Evolutionary conservation across 2,329 filamentous ascomycete species (phyloP), one percentile per base, ranked within the genome.

Genomic region (Alternaria incomplexa): DNA sequence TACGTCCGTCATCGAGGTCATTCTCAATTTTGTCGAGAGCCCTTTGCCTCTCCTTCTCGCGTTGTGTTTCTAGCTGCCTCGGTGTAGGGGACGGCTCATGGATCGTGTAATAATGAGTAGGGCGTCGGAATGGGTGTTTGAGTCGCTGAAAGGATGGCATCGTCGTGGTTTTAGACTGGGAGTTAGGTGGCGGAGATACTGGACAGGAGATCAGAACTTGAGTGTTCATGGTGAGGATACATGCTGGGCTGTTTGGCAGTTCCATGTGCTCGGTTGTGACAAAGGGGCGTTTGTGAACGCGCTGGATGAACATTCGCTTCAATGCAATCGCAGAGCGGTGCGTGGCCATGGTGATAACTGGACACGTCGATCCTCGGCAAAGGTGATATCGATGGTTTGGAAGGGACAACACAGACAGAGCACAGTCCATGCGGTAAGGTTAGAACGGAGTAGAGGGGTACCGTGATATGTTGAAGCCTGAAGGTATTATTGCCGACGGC

Each of bases 111-210:
- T 51, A 53, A 45, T 52, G 59, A 25, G 44, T 43, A 9, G 60
- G 63, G 11, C 56, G 53, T n/a, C 48, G 62, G 10, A 71, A 58
- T 17, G 63, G 56, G 50, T 67, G 58, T 15, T 56, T 54, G 22
- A 73, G 62, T 45, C 64, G 63, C 26, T 61, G 56, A 4, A 70
- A 57, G 13, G 53, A 53, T 22, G 65, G 64, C 63, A 68, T 69
- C 12, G 44, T 52, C 13, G 48, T 56, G 11, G 26, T 28, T 46
- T 6, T 28, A n/a, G 3, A 36, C 50, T 28, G 8, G n/a, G 57
- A 20, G 11, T 58, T 40, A 3, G 43, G 36, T n/a, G 32, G 32
- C 17, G 23, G n/a, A 56, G 48, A 25, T 52, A 25, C 40, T 40
- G 52, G 11, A 53, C 25, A 13, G 51, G 28, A 53, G 22, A 22